Conservation (phyloP, 2,329 filamentous ascomycete genomes). For the Alternaria ethzedia region DNA sequence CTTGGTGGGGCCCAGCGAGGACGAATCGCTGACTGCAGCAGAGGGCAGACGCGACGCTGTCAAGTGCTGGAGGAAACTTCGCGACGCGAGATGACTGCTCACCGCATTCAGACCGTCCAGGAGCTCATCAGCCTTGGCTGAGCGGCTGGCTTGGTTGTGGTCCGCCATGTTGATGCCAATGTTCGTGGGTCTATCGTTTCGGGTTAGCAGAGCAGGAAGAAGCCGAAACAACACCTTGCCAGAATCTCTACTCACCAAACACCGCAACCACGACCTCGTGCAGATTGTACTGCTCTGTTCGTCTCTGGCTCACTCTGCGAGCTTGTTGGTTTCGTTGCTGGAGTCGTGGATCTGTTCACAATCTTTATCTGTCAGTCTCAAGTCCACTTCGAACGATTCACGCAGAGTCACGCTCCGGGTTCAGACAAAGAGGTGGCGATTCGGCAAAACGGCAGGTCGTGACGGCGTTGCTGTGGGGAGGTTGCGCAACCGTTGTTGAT, state of each 20-base stretch:
- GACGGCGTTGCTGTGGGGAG: neutral
- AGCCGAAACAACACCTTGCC: conserved; percentile 37
- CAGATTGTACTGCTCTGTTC: conserved; percentile 20
- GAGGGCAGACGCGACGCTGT: conserved; percentile 47
- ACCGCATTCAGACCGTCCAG: conserved; percentile 44
- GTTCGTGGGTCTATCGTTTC: conserved; percentile 35
- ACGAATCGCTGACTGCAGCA: conserved; percentile 47
- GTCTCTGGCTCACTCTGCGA: conserved; percentile 15
- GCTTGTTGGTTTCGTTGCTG: conserved; percentile 11
- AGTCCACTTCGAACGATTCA: neutral
- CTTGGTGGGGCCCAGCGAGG: conserved; percentile 45
- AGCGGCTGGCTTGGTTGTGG: conserved; percentile 29
- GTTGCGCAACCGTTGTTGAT: conserved; percentile 4
- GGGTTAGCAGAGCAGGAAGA: conserved; percentile 34
- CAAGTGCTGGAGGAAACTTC: conserved; percentile 43
- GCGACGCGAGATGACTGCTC: conserved; percentile 39
- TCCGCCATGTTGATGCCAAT: conserved; percentile 38
- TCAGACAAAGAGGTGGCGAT: neutral
- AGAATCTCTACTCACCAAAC: conserved; percentile 24
- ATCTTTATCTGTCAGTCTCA: conserved; percentile 3
- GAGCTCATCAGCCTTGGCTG: conserved; percentile 36
- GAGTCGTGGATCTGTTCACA: conserved; percentile 4
- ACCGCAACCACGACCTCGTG: conserved; percentile 16
- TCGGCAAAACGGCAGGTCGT: neutral
- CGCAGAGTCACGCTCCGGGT: neutral